Evolutionary conservation across 139 green algal genomes (phyloP).

Genomic region (Coelastrella sp.): DNA sequence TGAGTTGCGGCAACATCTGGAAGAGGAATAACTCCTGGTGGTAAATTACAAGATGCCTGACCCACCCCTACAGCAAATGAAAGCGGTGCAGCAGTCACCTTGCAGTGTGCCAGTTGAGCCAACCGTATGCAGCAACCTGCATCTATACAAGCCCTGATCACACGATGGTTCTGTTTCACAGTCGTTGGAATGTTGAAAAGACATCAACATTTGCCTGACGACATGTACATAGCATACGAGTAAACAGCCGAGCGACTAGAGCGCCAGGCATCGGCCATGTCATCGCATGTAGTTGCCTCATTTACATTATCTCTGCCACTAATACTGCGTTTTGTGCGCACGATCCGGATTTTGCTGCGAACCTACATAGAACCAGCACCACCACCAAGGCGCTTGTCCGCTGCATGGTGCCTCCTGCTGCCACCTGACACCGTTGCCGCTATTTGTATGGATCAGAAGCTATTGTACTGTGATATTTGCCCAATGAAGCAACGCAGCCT

Average conservation of each 20-base stretch:
- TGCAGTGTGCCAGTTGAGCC: neutral
- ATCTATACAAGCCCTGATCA: neutral
- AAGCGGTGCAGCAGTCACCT: neutral
- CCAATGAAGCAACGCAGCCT: neutral
- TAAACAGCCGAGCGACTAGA: neutral
- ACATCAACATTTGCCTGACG: neutral
- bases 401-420: neutral
- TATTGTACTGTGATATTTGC: neutral
- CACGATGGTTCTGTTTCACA: neutral
- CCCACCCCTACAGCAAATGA: too few relatives aligned
- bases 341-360: neutral
- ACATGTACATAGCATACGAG: neutral
- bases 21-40: constrained; percentile 21
- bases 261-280: neutral
- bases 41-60: neutral
- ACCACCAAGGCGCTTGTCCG: constrained; percentile 31
- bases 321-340: neutral
- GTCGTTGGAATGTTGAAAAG: neutral
- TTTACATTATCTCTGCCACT: neutral
- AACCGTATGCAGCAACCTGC: neutral
- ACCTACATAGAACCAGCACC: neutral
- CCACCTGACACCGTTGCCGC: neutral
- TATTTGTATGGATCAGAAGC: neutral
- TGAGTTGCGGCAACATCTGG: neutral
- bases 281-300: neutral